A percentile compares a stretch with the other conserved stretches of the same genome.
These are phyloP conservation scores for Rhypophila decipiens DNA, from an alignment of 495 filamentous ascomycete species.

Conservation along the genomic window DNA sequence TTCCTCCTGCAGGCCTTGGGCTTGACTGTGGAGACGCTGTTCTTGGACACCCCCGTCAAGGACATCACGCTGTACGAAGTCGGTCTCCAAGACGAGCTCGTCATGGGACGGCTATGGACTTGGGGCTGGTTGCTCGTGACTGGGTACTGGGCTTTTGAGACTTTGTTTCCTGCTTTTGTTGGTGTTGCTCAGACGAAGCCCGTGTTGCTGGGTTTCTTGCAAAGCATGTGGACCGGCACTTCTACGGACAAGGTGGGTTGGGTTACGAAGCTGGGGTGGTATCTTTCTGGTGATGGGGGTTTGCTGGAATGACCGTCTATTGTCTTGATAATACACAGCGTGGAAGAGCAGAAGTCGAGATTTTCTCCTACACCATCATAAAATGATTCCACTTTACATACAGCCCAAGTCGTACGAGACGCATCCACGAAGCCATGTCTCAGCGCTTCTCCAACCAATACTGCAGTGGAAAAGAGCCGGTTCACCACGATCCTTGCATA, in stretches of 20 bases:
- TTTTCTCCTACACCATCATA: no score
- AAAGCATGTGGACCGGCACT: no score
- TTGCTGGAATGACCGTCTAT: neutral
- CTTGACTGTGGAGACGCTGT: neutral
- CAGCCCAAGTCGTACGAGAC: no score
- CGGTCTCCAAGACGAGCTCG: slow-evolving; percentile 3
- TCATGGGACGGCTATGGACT: slow-evolving; percentile 6
- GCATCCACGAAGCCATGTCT: no score
- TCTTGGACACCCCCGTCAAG: neutral
- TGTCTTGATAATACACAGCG: no score
- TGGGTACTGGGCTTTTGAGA: neutral
- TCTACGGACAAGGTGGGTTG: no score
- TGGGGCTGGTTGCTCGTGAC: slow-evolving; percentile 2
- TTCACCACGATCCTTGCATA: no score
- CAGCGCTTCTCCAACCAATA: no score
- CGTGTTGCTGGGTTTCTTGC: neutral
- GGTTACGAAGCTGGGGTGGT: neutral
- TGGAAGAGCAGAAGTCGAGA: no score
- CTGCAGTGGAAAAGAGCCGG: no score
- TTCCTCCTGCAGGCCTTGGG: slow-evolving; percentile 5
- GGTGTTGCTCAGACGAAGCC: neutral
- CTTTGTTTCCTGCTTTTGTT: neutral
- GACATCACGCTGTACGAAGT: slow-evolving; percentile 5
- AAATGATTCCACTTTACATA: no score
- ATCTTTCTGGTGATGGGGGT: neutral